Conservation (phyloP, 1,284 basidiomycete species). For the Boletus albobrunnescens region DNA sequence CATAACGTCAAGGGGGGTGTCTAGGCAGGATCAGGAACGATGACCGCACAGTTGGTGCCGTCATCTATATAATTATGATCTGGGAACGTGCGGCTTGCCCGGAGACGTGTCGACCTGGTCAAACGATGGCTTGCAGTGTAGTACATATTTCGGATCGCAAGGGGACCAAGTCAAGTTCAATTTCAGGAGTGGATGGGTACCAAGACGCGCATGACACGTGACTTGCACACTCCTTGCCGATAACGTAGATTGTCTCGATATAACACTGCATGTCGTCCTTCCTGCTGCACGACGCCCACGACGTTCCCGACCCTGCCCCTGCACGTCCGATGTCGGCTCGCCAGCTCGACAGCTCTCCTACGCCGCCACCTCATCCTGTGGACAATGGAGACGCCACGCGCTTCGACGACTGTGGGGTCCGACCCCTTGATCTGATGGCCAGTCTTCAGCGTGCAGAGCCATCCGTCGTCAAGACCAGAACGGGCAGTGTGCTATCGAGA, state of each 20-base stretch:
- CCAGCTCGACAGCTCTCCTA: conserved; percentile 5
- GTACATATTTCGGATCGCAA: background rate
- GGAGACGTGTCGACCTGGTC: too few relatives aligned
- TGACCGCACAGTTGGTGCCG: conserved; percentile 2
- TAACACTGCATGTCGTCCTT: background rate
- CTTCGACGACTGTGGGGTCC: conserved; percentile 10
- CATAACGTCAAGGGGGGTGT: background rate
- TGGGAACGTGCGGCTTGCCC: too few relatives aligned
- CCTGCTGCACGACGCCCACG: background rate
- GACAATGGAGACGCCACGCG: conserved; percentile 5
- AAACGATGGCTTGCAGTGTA: too few relatives aligned
- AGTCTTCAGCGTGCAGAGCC: conserved; percentile 60
- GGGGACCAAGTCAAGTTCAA: too few relatives aligned
- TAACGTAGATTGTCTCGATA: too few relatives aligned
- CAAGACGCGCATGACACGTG: conserved; percentile 1
- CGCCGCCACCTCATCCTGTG: conserved; percentile 5
- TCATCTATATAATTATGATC: background rate
- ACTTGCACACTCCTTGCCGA: background rate
- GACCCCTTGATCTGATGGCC: conserved; percentile 54
- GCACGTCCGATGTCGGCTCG: conserved; percentile 14
- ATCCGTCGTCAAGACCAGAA: conserved; percentile 81
- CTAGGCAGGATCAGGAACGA: background rate
- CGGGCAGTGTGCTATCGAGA: conserved; percentile 84
- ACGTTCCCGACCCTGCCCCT: background rate
- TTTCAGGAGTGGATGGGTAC: too few relatives aligned